These are phyloP conservation scores for Globisporangium carolinianum DNA, from an alignment of 352 stramenopile species.

Conservation along the genomic window DNA sequence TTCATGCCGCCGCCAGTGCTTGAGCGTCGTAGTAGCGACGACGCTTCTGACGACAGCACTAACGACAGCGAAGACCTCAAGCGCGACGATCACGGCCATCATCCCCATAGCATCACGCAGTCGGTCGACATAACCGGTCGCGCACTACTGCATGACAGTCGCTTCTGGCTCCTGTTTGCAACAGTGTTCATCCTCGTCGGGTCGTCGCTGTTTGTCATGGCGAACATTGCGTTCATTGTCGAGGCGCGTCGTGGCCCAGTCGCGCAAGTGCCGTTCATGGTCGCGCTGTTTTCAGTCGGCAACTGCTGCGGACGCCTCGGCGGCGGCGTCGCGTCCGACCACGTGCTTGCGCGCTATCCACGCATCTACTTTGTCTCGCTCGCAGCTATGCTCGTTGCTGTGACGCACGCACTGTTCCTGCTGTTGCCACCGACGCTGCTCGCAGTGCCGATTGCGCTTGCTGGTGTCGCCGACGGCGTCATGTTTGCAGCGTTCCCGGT, in stretches of 20 bases:
- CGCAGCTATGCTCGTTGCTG: conserved; percentile 42
- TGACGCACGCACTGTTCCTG: conserved; percentile 58
- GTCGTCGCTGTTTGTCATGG: conserved; percentile 69
- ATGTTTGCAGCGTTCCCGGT: conserved; percentile 73
- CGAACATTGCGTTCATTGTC: conserved; percentile 77
- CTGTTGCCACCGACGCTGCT: conserved; percentile 32
- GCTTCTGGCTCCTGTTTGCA: conserved; percentile 67
- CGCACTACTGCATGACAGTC: conserved; percentile 34
- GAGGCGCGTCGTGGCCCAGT: conserved; percentile 38
- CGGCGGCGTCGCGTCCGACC: conserved; percentile 54
- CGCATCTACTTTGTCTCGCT: conserved; percentile 58
- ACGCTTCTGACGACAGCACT: conserved; percentile 7
- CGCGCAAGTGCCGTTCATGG: conserved; percentile 55
- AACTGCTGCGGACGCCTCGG: conserved; percentile 54
- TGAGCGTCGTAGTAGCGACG: neutral
- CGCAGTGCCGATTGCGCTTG: conserved; percentile 45
- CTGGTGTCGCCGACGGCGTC: conserved; percentile 57
- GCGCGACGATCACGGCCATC: neutral
- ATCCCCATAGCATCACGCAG: neutral
- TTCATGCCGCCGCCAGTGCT: conserved; percentile 31
- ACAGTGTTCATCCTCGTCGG: conserved; percentile 70
- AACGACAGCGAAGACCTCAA: neutral
- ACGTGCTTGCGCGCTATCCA: conserved; percentile 34
- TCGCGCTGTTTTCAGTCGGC: conserved; percentile 62
- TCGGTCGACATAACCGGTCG: conserved; percentile 39